Evolutionary conservation across 257 asterid genomes (phyloP).

Genomic region (Gardenia jasminoides): DNA sequence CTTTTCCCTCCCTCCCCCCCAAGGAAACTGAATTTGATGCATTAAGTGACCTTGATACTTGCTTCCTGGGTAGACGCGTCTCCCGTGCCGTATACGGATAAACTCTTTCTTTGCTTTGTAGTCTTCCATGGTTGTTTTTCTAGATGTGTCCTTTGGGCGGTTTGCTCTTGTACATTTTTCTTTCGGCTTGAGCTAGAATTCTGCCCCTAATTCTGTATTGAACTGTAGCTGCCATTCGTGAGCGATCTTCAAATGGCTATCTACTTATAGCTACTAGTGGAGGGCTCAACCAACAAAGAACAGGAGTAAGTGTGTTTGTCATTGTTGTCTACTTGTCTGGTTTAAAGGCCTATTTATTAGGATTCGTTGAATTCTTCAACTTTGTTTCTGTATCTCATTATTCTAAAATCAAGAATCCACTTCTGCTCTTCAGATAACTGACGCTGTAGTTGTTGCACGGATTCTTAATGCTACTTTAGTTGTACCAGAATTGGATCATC

Average conservation of each 20-base stretch:
- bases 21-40: neutral
- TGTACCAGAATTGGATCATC: slow-evolving; percentile 93
- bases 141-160: neutral
- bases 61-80: neutral
- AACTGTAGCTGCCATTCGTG: slow-evolving; percentile 69
- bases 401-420: slow-evolving; percentile 20
- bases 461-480: slow-evolving; percentile 94
- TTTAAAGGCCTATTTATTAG: slow-evolving; percentile 1
- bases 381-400: slow-evolving; percentile 20
- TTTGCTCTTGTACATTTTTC: slow-evolving; percentile 4
- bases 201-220: slow-evolving; percentile 30
- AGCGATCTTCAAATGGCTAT: slow-evolving; percentile 83
- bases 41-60: neutral
- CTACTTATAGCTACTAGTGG: slow-evolving; percentile 98
- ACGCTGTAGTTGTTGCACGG: slow-evolving; percentile 98
- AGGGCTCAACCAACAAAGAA: slow-evolving; percentile 96
- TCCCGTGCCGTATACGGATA: neutral
- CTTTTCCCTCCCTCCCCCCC: neutral
- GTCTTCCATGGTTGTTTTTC: neutral
- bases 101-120: neutral
- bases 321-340: slow-evolving; percentile 14
- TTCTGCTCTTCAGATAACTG: slow-evolving; percentile 72
- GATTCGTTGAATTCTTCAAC: slow-evolving; percentile 14
- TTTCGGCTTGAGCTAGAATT: slow-evolving; percentile 10
- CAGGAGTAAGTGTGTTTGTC: slow-evolving; percentile 69